These are phyloP conservation scores for Colletotrichum plurivorum DNA, from an alignment of 2,329 filamentous ascomycete species.

Conservation along the genomic window DNA sequence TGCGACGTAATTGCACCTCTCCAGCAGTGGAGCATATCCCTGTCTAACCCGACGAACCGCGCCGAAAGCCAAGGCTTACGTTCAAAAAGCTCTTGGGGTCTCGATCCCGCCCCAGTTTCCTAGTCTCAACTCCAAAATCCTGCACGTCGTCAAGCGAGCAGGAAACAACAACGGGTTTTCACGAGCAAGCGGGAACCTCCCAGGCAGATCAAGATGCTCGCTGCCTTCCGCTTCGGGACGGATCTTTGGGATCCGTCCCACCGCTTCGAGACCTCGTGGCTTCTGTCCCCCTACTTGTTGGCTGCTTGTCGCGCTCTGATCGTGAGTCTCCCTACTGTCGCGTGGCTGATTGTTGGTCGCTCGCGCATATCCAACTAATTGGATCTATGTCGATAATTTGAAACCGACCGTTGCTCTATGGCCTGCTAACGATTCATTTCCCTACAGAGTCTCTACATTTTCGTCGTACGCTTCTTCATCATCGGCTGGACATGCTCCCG, in stretches of 20 bases:
- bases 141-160: constrained; percentile 29
- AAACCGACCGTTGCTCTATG: neutral
- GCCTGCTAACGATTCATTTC: constrained; percentile 3
- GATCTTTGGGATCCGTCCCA: constrained; percentile 69
- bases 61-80: constrained; percentile 30
- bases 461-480: constrained; percentile 77
- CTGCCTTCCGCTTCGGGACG: constrained; percentile 56
- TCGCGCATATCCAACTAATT: neutral
- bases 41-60: constrained; percentile 27
- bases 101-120: constrained; percentile 18
- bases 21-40: constrained; percentile 24
- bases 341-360: neutral
- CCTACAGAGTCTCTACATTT: constrained; percentile 74
- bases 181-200: constrained; percentile 15
- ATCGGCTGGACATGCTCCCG: constrained; percentile 76
- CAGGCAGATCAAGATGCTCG: constrained; percentile 37
- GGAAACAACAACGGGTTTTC: constrained; percentile 7
- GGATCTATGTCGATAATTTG: neutral
- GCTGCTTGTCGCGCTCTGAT: constrained; percentile 70
- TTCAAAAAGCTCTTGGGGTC: constrained; percentile 34
- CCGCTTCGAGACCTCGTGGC: constrained; percentile 86
- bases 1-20: constrained; percentile 29
- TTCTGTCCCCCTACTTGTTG: constrained; percentile 76
- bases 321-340: constrained; percentile 53
- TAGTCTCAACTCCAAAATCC: constrained; percentile 37